These are phyloP conservation scores for Coccinonectria pachysandricola DNA, from an alignment of 2,329 filamentous ascomycete species.

Conservation along the genomic window DNA sequence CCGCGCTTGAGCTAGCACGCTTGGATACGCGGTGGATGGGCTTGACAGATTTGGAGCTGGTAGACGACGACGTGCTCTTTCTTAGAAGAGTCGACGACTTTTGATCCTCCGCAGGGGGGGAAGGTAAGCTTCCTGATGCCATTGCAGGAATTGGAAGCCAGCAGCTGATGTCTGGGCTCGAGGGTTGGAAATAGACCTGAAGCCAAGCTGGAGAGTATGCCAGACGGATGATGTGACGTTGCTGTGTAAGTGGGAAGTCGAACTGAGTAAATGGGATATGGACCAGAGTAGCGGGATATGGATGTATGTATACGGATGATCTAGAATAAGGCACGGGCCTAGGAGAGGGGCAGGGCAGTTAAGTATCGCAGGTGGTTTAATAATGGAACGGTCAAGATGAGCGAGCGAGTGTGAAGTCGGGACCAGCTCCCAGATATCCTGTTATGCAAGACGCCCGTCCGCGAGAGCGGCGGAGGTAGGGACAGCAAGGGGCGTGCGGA, in stretches of 20 bases:
- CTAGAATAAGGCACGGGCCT: constrained; percentile 3
- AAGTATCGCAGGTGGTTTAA: constrained; percentile 15
- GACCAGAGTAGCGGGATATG: constrained; percentile 6
- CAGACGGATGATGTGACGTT: too few species aligned
- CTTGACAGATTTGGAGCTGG: constrained; percentile 34
- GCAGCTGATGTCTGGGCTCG: too few species aligned
- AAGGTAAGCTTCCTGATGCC: constrained; percentile 38
- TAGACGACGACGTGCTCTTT: constrained; percentile 29
- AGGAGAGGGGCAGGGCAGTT: constrained; percentile 5
- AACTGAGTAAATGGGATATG: constrained; percentile 3
- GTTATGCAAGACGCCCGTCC: too few species aligned
- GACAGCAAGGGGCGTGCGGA: constrained; percentile 8
- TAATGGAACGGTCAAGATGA: constrained; percentile 14
- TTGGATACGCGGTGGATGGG: constrained; percentile 41
- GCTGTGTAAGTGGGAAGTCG: constrained; percentile 13
- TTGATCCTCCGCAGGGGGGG: constrained; percentile 40
- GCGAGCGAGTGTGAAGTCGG: constrained; percentile 1
- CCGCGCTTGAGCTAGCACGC: constrained; percentile 31
- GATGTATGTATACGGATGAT: constrained; percentile 13
- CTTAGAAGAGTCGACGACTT: constrained; percentile 26
- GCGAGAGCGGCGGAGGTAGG: constrained; percentile 1
- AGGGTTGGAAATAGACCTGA: too few species aligned
- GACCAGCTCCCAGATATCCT: too few species aligned
- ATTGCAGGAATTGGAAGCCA: constrained; percentile 31
- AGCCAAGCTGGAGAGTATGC: too few species aligned